These are phyloP conservation scores for Millerago galiae DNA, from an alignment of 805 yeast genomes.

Conservation along the genomic window DNA sequence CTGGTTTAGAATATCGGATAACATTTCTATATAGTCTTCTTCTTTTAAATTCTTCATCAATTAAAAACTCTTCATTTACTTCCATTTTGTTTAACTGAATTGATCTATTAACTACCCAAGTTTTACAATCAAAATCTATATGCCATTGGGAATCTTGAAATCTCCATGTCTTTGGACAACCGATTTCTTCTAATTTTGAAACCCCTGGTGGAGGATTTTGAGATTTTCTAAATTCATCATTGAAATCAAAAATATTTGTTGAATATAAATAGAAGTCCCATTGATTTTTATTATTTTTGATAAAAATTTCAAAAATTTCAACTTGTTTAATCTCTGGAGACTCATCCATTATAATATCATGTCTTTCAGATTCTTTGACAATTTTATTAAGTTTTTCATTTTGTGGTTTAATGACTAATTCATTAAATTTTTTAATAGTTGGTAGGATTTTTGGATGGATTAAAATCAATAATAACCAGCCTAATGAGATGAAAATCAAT, in stretches of 20 bases:
- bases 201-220: constrained; percentile 64
- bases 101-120: constrained; percentile 47
- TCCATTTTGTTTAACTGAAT: constrained; percentile 22
- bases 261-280: constrained; percentile 63
- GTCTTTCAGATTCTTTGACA: constrained; percentile 31
- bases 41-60: constrained; percentile 46
- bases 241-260: constrained; percentile 44
- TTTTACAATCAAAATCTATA: constrained; percentile 45
- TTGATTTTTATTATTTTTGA: constrained; percentile 54
- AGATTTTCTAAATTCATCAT: constrained; percentile 38
- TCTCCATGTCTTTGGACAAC: constrained; percentile 70
- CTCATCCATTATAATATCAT: constrained; percentile 64
- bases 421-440: constrained; percentile 19
- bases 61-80: constrained; percentile 43
- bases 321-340: constrained; percentile 54
- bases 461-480: constrained; percentile 48
- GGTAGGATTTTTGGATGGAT: constrained; percentile 54
- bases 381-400: constrained; percentile 26
- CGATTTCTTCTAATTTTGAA: constrained; percentile 42
- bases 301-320: constrained; percentile 63
- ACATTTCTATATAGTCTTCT: constrained; percentile 51
- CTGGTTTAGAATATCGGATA: constrained; percentile 37
- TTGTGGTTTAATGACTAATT: constrained; percentile 19
- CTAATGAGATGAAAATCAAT: constrained; percentile 42
- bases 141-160: constrained; percentile 58